Evolutionary conservation across 768 basidiomycete genomes (phyloP).

Genomic region (Rhizopogon sp.): DNA sequence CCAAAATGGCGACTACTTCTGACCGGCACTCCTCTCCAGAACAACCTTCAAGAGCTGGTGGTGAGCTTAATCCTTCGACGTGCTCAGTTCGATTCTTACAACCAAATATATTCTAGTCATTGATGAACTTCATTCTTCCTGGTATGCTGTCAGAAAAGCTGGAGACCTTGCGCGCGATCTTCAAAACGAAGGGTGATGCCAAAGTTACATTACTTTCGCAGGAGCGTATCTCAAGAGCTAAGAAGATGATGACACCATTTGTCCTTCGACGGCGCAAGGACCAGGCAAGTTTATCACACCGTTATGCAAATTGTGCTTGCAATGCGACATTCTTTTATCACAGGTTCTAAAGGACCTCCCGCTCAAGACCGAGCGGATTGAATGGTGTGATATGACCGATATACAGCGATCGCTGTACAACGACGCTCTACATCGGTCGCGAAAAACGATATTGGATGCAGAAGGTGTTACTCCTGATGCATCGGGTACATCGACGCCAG

Average conservation of each 20-base stretch:
- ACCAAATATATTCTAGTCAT: constrained; percentile 51
- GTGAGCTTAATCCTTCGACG: constrained; percentile 38
- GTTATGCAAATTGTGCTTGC: not conserved
- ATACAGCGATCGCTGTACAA: constrained; percentile 80
- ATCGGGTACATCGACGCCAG: constrained; percentile 29
- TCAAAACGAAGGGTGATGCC: constrained; percentile 94
- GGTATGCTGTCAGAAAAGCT: constrained; percentile 78
- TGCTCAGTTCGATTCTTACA: constrained; percentile 1
- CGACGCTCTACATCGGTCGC: constrained; percentile 79
- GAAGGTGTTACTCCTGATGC: constrained; percentile 17
- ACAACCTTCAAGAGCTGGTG: constrained; percentile 86
- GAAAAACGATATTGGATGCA: constrained; percentile 67
- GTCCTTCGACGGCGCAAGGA: constrained; percentile 96
- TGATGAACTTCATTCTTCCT: constrained; percentile 97
- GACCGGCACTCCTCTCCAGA: constrained; percentile 94
- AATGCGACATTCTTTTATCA: constrained; percentile 1
- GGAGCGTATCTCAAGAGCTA: constrained; percentile 90
- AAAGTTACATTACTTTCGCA: constrained; percentile 85
- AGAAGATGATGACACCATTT: constrained; percentile 99
- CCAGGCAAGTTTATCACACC: constrained; percentile 47
- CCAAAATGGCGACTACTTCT: constrained; percentile 88
- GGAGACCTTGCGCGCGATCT: constrained; percentile 83
- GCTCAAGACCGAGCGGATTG: constrained; percentile 86
- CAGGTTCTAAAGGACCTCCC: constrained; percentile 93
- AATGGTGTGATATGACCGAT: constrained; percentile 91